Conservation (phyloP, 1,139 yeast genomes). For the Suhomyces bokatorum region DNA sequence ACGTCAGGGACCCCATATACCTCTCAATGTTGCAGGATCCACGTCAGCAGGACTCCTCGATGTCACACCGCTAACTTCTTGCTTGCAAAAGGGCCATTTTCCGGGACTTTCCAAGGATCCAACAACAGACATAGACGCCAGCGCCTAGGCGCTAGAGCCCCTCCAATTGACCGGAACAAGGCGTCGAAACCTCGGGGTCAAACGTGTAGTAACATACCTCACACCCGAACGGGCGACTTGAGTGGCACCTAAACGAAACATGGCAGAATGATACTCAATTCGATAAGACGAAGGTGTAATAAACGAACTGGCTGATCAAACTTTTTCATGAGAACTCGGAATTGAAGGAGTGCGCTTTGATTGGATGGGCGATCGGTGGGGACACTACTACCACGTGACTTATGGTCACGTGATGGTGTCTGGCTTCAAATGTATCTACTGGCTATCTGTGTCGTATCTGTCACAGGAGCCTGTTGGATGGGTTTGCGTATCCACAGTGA, state of each 20-base stretch:
- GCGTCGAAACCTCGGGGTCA: background rate
- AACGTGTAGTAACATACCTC: slow-evolving; percentile 46
- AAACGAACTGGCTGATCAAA: slow-evolving; percentile 9
- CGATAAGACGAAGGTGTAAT: slow-evolving; percentile 11
- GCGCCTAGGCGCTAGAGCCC: background rate
- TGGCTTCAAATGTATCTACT: too few relatives aligned
- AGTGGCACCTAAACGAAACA: slow-evolving; percentile 68
- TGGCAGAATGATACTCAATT: slow-evolving; percentile 23
- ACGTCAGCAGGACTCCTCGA: too few relatives aligned
- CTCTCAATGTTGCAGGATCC: too few relatives aligned
- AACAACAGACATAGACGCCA: background rate
- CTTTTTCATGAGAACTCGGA: slow-evolving; percentile 15
- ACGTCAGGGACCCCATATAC: too few relatives aligned
- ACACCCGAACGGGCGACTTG: slow-evolving; percentile 63
- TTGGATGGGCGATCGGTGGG: slow-evolving; percentile 13
- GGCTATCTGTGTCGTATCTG: too few relatives aligned
- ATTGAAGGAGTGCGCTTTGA: slow-evolving; percentile 13
- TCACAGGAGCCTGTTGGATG: too few relatives aligned
- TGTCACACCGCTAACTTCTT: too few relatives aligned
- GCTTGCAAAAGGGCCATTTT: background rate
- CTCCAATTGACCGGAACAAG: slow-evolving; percentile 2
- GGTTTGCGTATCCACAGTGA: too few relatives aligned
- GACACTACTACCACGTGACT: slow-evolving; percentile 4
- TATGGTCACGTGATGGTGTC: slow-evolving; percentile 5
- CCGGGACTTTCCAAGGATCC: background rate